Conservation (phyloP, 441 rosid genomes). For the Populus hybrid region DNA sequence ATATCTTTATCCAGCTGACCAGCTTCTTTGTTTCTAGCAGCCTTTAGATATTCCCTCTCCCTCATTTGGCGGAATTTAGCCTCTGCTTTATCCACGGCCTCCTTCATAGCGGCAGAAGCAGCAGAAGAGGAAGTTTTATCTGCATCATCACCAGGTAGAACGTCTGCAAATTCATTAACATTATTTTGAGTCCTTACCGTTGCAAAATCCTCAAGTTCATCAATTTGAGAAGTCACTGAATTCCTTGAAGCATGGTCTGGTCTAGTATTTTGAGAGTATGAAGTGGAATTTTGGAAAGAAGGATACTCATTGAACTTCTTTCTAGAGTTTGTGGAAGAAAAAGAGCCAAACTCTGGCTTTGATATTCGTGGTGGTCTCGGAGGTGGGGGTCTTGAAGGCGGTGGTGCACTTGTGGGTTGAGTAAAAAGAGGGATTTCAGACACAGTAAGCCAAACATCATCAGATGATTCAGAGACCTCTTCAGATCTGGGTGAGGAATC, state of each 20-base stretch:
- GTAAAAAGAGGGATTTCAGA: conserved; percentile 91
- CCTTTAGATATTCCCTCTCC: conserved; percentile 70
- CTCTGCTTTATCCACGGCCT: conserved; percentile 96
- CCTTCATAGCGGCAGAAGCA: conserved; percentile 91
- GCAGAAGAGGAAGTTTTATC: conserved; percentile 55
- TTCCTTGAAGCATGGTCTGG: conserved; percentile 37
- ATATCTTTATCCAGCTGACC: conserved; percentile 44
- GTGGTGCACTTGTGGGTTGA: conserved; percentile 74
- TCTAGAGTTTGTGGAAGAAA: conserved; percentile 37
- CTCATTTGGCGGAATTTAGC: conserved; percentile 87
- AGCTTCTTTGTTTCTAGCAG: conserved; percentile 66
- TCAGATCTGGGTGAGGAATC: conserved; percentile 46
- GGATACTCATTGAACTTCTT: conserved; percentile 50
- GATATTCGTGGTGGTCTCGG: conserved; percentile 66
- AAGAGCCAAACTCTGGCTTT: conserved; percentile 36
- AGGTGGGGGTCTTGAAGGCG: conserved; percentile 95
- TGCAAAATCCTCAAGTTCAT: conserved; percentile 67
- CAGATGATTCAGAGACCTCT: conserved; percentile 48
- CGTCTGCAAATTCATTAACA: conserved; percentile 43
- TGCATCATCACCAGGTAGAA: conserved; percentile 47
- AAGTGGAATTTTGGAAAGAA: conserved; percentile 42
- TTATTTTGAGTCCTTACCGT: conserved; percentile 41
- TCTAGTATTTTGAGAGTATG: conserved; percentile 39
- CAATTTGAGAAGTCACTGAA: conserved; percentile 49
- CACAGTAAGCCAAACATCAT: conserved; percentile 87